A percentile compares a stretch with the other conserved stretches of the same genome.
Evolutionary conservation across 768 basidiomycete species (phyloP).

Genomic region (Dentipellis sp.): DNA sequence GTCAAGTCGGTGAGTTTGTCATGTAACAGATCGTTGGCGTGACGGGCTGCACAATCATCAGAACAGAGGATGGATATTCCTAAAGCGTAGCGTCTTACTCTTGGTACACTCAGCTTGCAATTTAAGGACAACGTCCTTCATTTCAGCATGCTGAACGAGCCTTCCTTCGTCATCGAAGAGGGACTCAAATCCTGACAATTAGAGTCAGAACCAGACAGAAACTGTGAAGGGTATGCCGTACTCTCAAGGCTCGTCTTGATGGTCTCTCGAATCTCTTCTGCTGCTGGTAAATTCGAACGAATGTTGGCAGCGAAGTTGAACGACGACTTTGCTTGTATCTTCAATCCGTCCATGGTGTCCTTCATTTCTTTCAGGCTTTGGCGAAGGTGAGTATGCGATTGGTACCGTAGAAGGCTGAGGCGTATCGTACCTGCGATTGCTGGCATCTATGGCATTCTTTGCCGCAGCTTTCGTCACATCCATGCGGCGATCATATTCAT

Average conservation of each 20-base stretch:
- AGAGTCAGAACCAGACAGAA: background rate
- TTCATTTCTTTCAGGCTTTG: conserved; percentile 9
- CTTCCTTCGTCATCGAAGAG: conserved; percentile 5
- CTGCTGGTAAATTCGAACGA: conserved; percentile 8
- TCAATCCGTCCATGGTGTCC: conserved; percentile 6
- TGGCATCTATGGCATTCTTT: conserved; percentile 2
- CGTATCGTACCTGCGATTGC: background rate
- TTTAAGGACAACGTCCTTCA: conserved; percentile 6
- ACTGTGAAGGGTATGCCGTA: background rate
- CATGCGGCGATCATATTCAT: background rate
- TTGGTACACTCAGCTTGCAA: conserved; percentile 8
- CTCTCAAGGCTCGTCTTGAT: conserved; percentile 8
- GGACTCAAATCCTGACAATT: conserved; percentile 5
- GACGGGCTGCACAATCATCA: conserved; percentile 5
- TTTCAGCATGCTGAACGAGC: conserved; percentile 4
- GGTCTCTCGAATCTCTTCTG: conserved; percentile 3
- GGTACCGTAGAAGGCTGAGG: too few species aligned
- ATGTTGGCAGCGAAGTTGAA: conserved; percentile 11
- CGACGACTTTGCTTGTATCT: conserved; percentile 10
- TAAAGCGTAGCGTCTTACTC: background rate
- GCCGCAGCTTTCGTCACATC: conserved; percentile 4
- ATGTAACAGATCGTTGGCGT: conserved; percentile 14
- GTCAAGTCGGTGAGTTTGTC: conserved; percentile 14
- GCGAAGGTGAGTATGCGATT: background rate
- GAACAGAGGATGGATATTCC: background rate